Evolutionary conservation across 192 early-diverging fungal species (phyloP).

Genomic region (Backusella westeae): DNA sequence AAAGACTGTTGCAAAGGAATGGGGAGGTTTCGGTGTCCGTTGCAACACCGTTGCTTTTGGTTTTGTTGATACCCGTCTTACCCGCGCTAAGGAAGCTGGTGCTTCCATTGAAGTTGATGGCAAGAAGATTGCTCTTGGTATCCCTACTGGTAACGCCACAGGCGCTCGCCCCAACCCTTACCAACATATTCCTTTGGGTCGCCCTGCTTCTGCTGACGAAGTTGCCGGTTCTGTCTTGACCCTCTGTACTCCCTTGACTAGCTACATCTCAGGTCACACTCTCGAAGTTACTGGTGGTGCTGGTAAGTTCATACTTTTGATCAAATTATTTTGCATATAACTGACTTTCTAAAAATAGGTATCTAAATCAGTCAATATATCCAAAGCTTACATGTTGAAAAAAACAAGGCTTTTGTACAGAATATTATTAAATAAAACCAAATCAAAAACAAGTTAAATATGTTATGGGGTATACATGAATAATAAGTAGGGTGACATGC

Average conservation of each 20-base stretch:
- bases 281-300: constrained; percentile 62
- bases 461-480: background rate
- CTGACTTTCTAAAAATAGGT: background rate
- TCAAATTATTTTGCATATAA: background rate
- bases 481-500: too few relatives aligned
- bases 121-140: constrained; percentile 59
- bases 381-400: background rate
- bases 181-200: constrained; percentile 49
- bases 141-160: constrained; percentile 47
- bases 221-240: constrained; percentile 58
- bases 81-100: constrained; percentile 62
- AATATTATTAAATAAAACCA: background rate
- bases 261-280: constrained; percentile 58
- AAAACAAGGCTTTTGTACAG: background rate
- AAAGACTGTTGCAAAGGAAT: constrained; percentile 86
- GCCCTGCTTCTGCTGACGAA: constrained; percentile 59
- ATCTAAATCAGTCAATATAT: background rate
- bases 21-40: constrained; percentile 63
- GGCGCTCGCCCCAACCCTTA: constrained; percentile 35
- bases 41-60: constrained; percentile 65
- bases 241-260: constrained; percentile 55
- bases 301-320: constrained; percentile 33
- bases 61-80: constrained; percentile 63
- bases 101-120: constrained; percentile 57
- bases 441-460: background rate